Evolutionary conservation across 441 rosid genomes (phyloP).

Genomic region (Dalechampia spathulata): DNA sequence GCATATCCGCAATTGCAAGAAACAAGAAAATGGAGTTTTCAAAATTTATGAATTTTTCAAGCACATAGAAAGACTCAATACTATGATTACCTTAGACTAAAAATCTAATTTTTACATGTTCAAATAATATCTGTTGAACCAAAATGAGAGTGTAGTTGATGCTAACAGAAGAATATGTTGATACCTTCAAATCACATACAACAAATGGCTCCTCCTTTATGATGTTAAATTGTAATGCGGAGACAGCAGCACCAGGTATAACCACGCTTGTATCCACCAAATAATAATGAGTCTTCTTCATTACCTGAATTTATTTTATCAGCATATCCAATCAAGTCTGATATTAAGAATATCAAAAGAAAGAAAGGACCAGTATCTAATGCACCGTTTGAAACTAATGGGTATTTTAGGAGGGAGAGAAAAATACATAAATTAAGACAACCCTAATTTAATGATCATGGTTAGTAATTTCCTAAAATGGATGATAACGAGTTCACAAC

Average conservation of each 20-base stretch:
- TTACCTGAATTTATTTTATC: constrained; percentile 46
- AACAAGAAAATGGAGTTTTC: background rate
- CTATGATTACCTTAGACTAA: background rate
- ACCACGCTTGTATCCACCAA: constrained; percentile 76
- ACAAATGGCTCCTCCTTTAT: constrained; percentile 71
- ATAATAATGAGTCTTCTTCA: constrained; percentile 96
- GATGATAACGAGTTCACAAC: background rate
- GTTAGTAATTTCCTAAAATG: background rate
- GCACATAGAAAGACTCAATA: too few species aligned
- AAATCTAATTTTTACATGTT: constrained; percentile 1
- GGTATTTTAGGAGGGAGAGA: background rate
- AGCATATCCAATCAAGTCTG: constrained; percentile 4
- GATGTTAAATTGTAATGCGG: constrained; percentile 70
- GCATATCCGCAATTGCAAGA: background rate
- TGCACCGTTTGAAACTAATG: constrained; percentile 1
- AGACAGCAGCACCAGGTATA: constrained; percentile 90
- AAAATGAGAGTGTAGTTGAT: background rate
- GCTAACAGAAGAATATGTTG: background rate
- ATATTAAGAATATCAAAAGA: constrained; percentile 3
- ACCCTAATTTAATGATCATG: background rate
- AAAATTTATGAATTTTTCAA: background rate
- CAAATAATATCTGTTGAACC: background rate
- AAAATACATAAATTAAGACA: background rate
- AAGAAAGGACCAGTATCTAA: background rate
- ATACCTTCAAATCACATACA: constrained; percentile 63